phyloP scores from a whole-genome alignment of 2,329 filamentous ascomycete species.

The Calonectria crousiana region DNA sequence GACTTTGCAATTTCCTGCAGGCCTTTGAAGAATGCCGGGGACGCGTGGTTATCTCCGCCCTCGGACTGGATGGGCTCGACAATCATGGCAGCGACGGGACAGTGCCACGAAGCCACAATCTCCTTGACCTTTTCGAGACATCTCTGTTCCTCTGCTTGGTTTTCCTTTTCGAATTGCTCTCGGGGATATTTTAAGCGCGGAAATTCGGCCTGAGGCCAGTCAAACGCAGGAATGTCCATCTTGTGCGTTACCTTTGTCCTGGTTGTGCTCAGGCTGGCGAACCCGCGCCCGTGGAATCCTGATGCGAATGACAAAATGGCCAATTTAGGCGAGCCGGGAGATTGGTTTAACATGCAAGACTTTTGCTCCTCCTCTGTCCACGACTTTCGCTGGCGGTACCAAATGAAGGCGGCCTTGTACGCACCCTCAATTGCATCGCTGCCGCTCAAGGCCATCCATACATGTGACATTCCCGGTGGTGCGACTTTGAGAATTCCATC shows the following conservation, averaged over 20 bases:
- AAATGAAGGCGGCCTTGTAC: constrained; percentile 96
- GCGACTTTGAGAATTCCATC: constrained; percentile 84
- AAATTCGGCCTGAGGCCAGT: constrained; percentile 93
- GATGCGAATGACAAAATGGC: constrained; percentile 84
- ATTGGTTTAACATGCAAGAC: constrained; percentile 21
- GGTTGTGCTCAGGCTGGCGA: constrained; percentile 87
- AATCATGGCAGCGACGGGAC: constrained; percentile 79
- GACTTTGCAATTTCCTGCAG: constrained; percentile 79
- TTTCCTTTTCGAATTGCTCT: constrained; percentile 82
- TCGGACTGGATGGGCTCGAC: constrained; percentile 87
- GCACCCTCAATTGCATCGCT: constrained; percentile 94
- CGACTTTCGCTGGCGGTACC: constrained; percentile 77
- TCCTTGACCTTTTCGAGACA: constrained; percentile 80
- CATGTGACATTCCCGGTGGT: constrained; percentile 84
- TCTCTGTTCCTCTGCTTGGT: constrained; percentile 78
- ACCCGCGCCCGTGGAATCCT: constrained; percentile 84
- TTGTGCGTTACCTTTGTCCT: constrained; percentile 95
- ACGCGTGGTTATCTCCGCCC: constrained; percentile 87
- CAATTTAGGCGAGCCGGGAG: constrained; percentile 78
- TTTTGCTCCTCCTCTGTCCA: constrained; percentile 15
- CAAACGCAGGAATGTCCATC: constrained; percentile 91
- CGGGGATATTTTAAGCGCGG: constrained; percentile 87
- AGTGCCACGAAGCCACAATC: constrained; percentile 74
- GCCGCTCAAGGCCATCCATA: constrained; percentile 89
- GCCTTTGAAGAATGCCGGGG: constrained; percentile 80